Conservation (phyloP, 257 asterid species). For the Plantago ovata region DNA sequence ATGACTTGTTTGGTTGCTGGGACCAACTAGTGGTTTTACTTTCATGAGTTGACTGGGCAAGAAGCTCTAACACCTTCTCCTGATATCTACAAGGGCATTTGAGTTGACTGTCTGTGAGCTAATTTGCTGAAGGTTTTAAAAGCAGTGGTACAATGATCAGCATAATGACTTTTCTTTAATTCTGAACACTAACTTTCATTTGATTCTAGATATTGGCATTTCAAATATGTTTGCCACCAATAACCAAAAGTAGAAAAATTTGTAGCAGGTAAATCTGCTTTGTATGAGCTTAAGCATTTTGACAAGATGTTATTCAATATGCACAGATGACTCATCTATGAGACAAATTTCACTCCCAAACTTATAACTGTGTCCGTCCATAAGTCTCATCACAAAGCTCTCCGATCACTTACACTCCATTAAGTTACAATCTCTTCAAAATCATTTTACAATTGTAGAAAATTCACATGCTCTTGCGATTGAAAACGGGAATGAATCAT, state of each 20-base stretch:
- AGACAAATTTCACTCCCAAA: not conserved
- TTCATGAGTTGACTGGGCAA: slow-evolving; percentile 54
- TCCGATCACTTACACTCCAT: not conserved
- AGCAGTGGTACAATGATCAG: not conserved
- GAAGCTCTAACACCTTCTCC: slow-evolving; percentile 71
- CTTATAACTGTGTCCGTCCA: not conserved
- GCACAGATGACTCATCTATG: not conserved
- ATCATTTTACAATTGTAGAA: not conserved
- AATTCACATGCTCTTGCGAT: not conserved
- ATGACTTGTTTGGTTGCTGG: slow-evolving; percentile 37
- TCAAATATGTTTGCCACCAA: not conserved
- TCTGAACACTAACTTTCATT: not conserved
- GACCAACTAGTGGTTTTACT: slow-evolving; percentile 41
- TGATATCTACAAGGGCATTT: slow-evolving; percentile 59
- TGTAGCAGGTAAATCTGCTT: not conserved
- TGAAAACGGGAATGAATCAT: not conserved
- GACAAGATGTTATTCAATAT: not conserved
- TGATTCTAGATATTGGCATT: not conserved
- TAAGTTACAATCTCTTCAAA: not conserved
- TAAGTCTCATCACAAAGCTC: not conserved
- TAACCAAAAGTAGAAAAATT: not conserved
- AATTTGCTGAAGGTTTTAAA: not conserved
- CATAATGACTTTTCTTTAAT: not conserved
- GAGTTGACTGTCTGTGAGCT: slow-evolving; percentile 18
- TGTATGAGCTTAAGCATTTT: not conserved